Percentiles rank a stretch among this genome's conserved stretches.
Conservation (phyloP, 2,329 filamentous ascomycete genomes). For the Fusarium tanahbumbuense region DNA sequence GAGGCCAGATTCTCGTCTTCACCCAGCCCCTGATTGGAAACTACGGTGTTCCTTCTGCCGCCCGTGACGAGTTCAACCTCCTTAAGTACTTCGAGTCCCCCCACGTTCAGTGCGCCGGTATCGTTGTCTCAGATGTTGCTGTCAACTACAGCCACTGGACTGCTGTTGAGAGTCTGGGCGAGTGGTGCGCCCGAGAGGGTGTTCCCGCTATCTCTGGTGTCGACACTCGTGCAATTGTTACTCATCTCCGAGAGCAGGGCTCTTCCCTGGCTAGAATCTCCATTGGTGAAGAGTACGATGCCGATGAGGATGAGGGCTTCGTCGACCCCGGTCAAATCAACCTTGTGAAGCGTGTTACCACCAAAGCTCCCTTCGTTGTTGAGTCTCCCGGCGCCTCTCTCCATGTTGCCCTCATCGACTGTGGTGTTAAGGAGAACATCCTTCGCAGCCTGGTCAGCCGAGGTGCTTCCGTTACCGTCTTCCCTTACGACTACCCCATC, state of each 20-base stretch:
- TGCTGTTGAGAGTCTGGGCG: constrained; percentile 89
- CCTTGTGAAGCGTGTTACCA: constrained; percentile 94
- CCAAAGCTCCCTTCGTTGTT: constrained; percentile 97
- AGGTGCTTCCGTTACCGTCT: constrained; percentile 90
- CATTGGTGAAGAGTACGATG: constrained; percentile 97
- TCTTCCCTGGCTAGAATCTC: constrained; percentile 95
- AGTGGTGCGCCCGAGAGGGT: constrained; percentile 97
- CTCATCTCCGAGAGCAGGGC: constrained; percentile 93
- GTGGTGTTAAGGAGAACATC: constrained; percentile 99
- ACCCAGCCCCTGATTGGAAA: constrained; percentile 98
- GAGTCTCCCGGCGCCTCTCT: constrained; percentile 84
- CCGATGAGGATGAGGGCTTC: constrained; percentile 96
- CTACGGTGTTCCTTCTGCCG: constrained; percentile 92
- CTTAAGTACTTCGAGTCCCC: constrained; percentile 99
- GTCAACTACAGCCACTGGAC: constrained; percentile 98
- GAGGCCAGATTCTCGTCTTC: constrained; percentile 97
- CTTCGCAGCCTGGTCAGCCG: constrained; percentile 92
- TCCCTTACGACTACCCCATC: constrained; percentile 97
- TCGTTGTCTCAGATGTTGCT: constrained; percentile 95
- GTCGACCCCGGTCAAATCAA: constrained; percentile 97
- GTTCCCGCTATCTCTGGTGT: constrained; percentile 97
- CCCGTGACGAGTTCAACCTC: constrained; percentile 87
- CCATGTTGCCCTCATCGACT: constrained; percentile 96
- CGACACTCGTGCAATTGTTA: constrained; percentile 96
- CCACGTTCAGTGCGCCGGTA: constrained; percentile 94